Evolutionary conservation across 2,329 filamentous ascomycete species (phyloP), one percentile per base, ranked within the genome.

Genomic region (Taxawa tesnikishii): DNA sequence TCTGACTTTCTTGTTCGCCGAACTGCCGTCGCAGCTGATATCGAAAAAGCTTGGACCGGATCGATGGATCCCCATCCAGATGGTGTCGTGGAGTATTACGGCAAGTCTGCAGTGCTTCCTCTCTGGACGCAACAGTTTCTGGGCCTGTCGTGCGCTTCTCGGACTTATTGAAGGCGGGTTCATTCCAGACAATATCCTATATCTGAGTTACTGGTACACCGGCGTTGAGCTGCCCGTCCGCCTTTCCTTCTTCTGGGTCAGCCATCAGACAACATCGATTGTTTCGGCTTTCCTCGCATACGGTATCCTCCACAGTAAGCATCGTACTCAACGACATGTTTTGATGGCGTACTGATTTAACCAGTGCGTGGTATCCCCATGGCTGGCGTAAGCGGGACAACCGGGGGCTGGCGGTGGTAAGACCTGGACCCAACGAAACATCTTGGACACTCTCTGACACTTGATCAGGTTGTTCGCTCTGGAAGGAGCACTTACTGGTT

Each of bases 171-270:
- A 60, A 40, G 62, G 53, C 29, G 60, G 60, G 1, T 78, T 78
- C 40, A 76, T 78, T 30, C 71, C 73, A 0, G 72, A 75, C 37
- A 71, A 72, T 14, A 68, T 80, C 10, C 58, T 80, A 0, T 84
- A 78, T 53, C 60, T 83, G 4, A 76, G 72, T 3, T 85, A 85
- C 52, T 87, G 79, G 54, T 87, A 84, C 57, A 84, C 73, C 28
- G 72, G 72, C 1, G 65, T 65, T 32, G 81, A 85, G 49, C 60
- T 87, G 0, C 77, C 79, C 0, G 66, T 69, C 8, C 68, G 81
- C 1, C 56, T 85, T 12, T 71, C 72, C 42, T 72, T 65, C 45
- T 84, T 84, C 56, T 85, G 79, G 80, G 73, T 73, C 0, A 67
- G 76, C 0, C 72, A 79, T 9, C 68, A 68, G 35, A 62, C 61